phyloP scores from a whole-genome alignment of 163 green algal genomes.

The Coccomyxa subellipsoidea region DNA sequence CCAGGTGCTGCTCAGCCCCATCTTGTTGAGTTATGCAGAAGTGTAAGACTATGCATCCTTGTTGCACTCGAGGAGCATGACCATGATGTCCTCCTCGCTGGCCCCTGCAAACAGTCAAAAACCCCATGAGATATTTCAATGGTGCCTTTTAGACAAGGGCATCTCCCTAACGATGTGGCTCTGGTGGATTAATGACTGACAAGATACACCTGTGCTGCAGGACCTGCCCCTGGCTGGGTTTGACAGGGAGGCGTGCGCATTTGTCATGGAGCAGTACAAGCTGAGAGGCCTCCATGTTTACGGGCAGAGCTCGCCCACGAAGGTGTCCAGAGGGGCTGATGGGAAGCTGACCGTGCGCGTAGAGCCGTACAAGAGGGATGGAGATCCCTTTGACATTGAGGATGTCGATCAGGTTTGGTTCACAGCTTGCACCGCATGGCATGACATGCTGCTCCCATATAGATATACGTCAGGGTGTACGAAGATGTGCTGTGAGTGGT shows the following conservation, averaged over 20 bases:
- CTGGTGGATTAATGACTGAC: not conserved
- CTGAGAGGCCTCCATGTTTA: conserved; percentile 57
- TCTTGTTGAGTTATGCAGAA: too few species aligned
- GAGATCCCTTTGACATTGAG: conserved; percentile 18
- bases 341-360: conserved; percentile 26
- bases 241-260: conserved; percentile 61
- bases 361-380: conserved; percentile 17
- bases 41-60: too few species aligned
- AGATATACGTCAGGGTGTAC: too few species aligned
- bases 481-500: too few species aligned
- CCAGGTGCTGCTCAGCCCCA: not conserved
- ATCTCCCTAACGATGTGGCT: too few species aligned
- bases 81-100: too few species aligned
- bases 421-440: not conserved
- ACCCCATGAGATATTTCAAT: too few species aligned
- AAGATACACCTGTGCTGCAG: conserved; percentile 15
- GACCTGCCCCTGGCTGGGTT: conserved; percentile 48
- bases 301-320: conserved; percentile 16
- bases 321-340: conserved; percentile 16
- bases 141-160: too few species aligned
- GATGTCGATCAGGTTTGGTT: conserved; percentile 14
- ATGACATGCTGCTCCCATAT: too few species aligned
- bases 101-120: too few species aligned
- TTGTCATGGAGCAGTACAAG: conserved; percentile 70
- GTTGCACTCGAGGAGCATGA: too few species aligned